Evolutionary conservation across 345 rosid species (phyloP), one percentile per base, ranked within the genome.

Genomic region (Jatropha curcas): DNA sequence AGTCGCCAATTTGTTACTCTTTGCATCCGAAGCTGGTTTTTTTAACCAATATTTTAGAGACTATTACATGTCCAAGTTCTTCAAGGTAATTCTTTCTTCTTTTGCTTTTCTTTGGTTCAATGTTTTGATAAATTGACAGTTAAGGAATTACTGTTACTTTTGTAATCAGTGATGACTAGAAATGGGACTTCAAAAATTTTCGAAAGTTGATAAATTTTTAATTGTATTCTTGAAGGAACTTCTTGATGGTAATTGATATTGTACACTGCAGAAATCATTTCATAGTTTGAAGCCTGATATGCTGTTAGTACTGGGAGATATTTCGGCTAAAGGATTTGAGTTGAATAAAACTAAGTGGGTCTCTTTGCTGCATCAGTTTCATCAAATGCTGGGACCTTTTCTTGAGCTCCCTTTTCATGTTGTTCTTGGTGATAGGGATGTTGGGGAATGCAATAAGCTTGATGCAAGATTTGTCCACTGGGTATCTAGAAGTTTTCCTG

Each of bases 281-380:
- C 70, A 61, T 30, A 76, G 39, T 60, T 41, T 89, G 86, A 83
- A 83, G 68, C 91, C 89, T n/a, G 89, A 89, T 74, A 81, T 89
- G 88, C 79, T 87, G 71, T 60, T 89, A 70, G 86, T 89, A 11
- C 55, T 87, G 76, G 93, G 93, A 46, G 91, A 89, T 76, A 67
- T 89, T 64, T 84, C 91, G 20, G 89, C 86, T 16, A 71, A 65
- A 35, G 91, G 91, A 67, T 84, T 65, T 17, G 76, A 80, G 73
- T 74, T 83, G 79, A 73, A 82, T 0, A 79, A 65, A 64, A 72
- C 63, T 57, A 62, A 79, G 60, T 89, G 93, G 93, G 67, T 79
- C 2, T 75, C 87, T 1, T 79, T 89, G 72, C 52, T 89, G 19
- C 66, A 70, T 68, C 83, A 87, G 70, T 87, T 89, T 73, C 78